Percentiles rank a stretch among this genome's conserved stretches.
These are phyloP conservation scores for Cylindrodendrum hubeiense DNA, from an alignment of 2,329 filamentous ascomycete genomes.

Conservation along the genomic window DNA sequence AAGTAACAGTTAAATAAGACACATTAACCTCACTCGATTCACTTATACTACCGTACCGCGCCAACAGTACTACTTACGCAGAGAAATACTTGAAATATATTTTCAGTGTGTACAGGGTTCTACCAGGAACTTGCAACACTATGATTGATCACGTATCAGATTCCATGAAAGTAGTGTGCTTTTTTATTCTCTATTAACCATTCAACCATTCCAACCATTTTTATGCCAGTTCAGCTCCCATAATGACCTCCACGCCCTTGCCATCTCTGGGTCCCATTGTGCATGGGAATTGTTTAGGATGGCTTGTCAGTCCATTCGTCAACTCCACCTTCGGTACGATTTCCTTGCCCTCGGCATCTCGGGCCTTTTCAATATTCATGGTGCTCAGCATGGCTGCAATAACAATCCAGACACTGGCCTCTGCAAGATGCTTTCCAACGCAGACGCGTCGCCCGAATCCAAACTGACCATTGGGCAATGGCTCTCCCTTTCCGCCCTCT, in stretches of 20 bases:
- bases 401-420: constrained; percentile 21
- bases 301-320: constrained; percentile 21
- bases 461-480: constrained; percentile 18
- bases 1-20: too few relatives aligned
- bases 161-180: too few relatives aligned
- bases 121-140: too few relatives aligned
- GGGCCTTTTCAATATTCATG: constrained; percentile 20
- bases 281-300: constrained; percentile 21
- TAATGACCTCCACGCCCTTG: constrained; percentile 11
- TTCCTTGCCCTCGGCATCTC: constrained; percentile 13
- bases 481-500: constrained; percentile 22
- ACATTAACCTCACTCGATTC: too few relatives aligned
- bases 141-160: too few relatives aligned
- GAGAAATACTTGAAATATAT: too few relatives aligned
- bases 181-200: not conserved
- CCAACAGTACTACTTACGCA: too few relatives aligned
- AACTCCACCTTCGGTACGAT: constrained; percentile 17
- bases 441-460: constrained; percentile 26
- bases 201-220: not conserved
- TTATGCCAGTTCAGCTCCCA: not conserved
- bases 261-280: constrained; percentile 13
- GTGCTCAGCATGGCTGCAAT: constrained; percentile 21
- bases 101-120: too few relatives aligned
- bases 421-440: constrained; percentile 17
- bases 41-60: too few relatives aligned